Evolutionary conservation across 768 basidiomycete species (phyloP), one percentile per base, ranked within the genome.

Genomic region (Suillus subaureus): DNA sequence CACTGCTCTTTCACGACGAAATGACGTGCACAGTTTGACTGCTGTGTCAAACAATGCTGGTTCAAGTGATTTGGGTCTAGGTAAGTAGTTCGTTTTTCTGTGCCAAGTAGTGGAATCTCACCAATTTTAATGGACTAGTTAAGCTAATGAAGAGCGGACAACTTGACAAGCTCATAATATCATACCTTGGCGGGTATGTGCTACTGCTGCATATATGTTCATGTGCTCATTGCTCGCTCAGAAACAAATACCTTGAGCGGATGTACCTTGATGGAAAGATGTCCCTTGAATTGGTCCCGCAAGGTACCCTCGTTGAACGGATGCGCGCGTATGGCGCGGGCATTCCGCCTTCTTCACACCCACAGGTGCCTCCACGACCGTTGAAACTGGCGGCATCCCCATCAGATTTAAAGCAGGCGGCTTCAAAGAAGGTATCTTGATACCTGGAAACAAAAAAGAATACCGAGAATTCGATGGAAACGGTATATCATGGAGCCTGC

Each of bases 31-130:
- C 54, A 79, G 88, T 68, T 77, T 94, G 60, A 93, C 89, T 49
- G 92, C 87, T 61, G 88, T 94, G n/a, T 93, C 91, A 4, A 94
- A 94, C 73, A 94, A 96, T 77, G 89, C 89, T 57, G 92, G 91
- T 0, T 82, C 84, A 31, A 83, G 83, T 51, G 82, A 88, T 69
- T 83, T 81, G 35, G 91, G 91, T 40, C 82, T 92, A 61, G 90
- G 89, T 89, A 65, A 61, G 43, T 26, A 15, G 23, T 43, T 40
- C 15, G 7, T 21, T 75, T 26, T 60, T 28, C 18, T 31, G 40
- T 11, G 12, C 28, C 40, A 6, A 42, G 68, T 15, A 28, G n/a
- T 39, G 39, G 45, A 13, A 39, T 52, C 37, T 64, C 28, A 28
- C 40, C 28, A n/a, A 47, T 23, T 55, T 31, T 31, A 18, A 15